Percentiles rank a stretch among this genome's conserved stretches.
These are phyloP conservation scores for Trametes punicea DNA, from an alignment of 768 basidiomycete genomes.

Conservation along the genomic window DNA sequence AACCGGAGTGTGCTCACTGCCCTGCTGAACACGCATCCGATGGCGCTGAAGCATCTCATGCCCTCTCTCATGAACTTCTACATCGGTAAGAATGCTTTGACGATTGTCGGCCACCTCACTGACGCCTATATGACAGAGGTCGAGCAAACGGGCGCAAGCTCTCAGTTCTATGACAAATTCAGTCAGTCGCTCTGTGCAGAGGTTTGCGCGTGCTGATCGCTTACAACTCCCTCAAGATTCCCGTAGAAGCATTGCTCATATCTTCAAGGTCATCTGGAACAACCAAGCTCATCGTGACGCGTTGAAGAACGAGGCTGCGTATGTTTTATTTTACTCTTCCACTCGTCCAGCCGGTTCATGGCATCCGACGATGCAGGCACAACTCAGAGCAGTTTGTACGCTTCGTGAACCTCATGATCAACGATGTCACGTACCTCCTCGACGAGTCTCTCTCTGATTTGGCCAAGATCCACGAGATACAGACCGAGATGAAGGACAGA, in stretches of 20 bases:
- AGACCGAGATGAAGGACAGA: slow-evolving; percentile 78
- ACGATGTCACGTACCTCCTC: slow-evolving; percentile 97
- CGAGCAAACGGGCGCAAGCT: slow-evolving; percentile 95
- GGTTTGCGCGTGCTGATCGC: too few species aligned
- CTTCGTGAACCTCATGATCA: slow-evolving; percentile 97
- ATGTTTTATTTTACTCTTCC: slow-evolving; percentile 24
- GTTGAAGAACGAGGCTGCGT: slow-evolving; percentile 78
- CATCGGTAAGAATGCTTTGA: slow-evolving; percentile 57
- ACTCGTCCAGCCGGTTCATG: not conserved
- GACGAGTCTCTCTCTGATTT: slow-evolving; percentile 92
- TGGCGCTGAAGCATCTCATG: slow-evolving; percentile 88
- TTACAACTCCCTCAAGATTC: slow-evolving; percentile 1
- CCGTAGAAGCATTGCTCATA: slow-evolving; percentile 82
- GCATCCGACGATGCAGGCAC: slow-evolving; percentile 35
- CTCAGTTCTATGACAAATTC: slow-evolving; percentile 99
- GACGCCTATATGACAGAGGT: slow-evolving; percentile 58
- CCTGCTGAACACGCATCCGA: slow-evolving; percentile 76
- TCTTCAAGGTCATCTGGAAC: slow-evolving; percentile 89
- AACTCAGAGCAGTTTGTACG: slow-evolving; percentile 91
- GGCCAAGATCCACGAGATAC: slow-evolving; percentile 82
- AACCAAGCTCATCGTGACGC: slow-evolving; percentile 87
- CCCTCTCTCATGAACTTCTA: slow-evolving; percentile 92
- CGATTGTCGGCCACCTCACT: not conserved
- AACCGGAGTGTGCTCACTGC: slow-evolving; percentile 74
- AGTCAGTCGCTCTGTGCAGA: slow-evolving; percentile 60